Percentiles rank a stretch among this genome's conserved stretches.
phyloP scores from a whole-genome alignment of 1,139 yeast species.

The Pichia sp. region DNA sequence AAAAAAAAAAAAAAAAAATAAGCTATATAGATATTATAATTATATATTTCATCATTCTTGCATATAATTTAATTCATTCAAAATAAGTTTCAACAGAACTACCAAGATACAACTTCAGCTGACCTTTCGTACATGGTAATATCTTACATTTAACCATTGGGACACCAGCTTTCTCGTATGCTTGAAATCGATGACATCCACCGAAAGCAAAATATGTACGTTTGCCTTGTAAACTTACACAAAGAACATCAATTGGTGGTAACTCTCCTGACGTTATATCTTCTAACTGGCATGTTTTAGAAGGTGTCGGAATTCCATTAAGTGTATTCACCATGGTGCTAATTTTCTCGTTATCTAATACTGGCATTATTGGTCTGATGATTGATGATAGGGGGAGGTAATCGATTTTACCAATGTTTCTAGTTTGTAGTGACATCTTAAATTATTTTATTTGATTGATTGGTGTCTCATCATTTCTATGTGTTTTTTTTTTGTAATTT shows the following conservation, averaged over 20 bases:
- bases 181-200: constrained; percentile 80
- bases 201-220: constrained; percentile 73
- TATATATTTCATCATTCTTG: no score
- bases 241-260: constrained; percentile 72
- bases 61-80: not conserved
- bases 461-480: no score
- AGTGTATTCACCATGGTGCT: constrained; percentile 75
- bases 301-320: constrained; percentile 55
- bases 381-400: constrained; percentile 61
- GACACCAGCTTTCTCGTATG: constrained; percentile 50
- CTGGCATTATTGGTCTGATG: constrained; percentile 79
- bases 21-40: no score
- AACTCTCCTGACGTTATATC: constrained; percentile 56
- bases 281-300: constrained; percentile 54
- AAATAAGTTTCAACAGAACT: constrained; percentile 46
- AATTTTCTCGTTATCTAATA: constrained; percentile 62
- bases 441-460: not conserved
- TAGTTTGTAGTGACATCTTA: constrained; percentile 38
- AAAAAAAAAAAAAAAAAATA: no score
- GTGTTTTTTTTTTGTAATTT: no score
- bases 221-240: constrained; percentile 55
- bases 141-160: constrained; percentile 56
- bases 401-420: constrained; percentile 39
- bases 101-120: constrained; percentile 57
- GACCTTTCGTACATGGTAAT: constrained; percentile 61